Evolutionary conservation across 208 protist genomes (phyloP).

Genomic region (Jaenimonas drosophilae): DNA sequence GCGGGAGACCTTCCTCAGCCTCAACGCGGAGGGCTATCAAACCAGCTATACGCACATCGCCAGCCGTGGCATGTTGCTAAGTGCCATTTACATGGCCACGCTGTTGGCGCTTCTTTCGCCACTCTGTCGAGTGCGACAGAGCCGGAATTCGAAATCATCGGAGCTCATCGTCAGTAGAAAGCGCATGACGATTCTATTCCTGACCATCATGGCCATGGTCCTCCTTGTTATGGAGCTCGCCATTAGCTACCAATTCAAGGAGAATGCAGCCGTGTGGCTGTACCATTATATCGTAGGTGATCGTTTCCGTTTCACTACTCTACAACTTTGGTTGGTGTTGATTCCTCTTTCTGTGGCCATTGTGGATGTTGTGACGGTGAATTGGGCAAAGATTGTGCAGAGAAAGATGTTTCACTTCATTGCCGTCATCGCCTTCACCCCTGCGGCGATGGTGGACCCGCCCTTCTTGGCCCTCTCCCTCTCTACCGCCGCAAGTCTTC

Average conservation of each 20-base stretch:
- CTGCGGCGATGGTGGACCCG: slow-evolving; percentile 67
- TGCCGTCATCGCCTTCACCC: slow-evolving; percentile 68
- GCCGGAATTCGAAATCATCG: slow-evolving; percentile 73
- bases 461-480: slow-evolving; percentile 75
- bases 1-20: slow-evolving; percentile 18
- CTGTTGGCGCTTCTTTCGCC: slow-evolving; percentile 25
- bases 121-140: slow-evolving; percentile 37
- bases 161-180: slow-evolving; percentile 33
- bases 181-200: slow-evolving; percentile 63
- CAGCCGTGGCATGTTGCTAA: slow-evolving; percentile 50
- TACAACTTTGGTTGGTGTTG: slow-evolving; percentile 32
- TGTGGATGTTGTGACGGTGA: slow-evolving; percentile 32
- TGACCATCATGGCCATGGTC: slow-evolving; percentile 20
- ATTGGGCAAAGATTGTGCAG: slow-evolving; percentile 37
- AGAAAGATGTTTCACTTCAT: slow-evolving; percentile 88
- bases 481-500: slow-evolving; percentile 41
- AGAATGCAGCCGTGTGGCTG: slow-evolving; percentile 53
- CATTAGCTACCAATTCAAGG: slow-evolving; percentile 51
- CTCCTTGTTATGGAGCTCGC: slow-evolving; percentile 11
- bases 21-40: slow-evolving; percentile 31
- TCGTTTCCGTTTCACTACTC: slow-evolving; percentile 40
- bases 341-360: slow-evolving; percentile 45
- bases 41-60: slow-evolving; percentile 72
- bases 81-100: slow-evolving; percentile 33
- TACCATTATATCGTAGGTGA: slow-evolving; percentile 49